Conservation (phyloP, 805 yeast species). For the Kluyveromyces lactis region DNA sequence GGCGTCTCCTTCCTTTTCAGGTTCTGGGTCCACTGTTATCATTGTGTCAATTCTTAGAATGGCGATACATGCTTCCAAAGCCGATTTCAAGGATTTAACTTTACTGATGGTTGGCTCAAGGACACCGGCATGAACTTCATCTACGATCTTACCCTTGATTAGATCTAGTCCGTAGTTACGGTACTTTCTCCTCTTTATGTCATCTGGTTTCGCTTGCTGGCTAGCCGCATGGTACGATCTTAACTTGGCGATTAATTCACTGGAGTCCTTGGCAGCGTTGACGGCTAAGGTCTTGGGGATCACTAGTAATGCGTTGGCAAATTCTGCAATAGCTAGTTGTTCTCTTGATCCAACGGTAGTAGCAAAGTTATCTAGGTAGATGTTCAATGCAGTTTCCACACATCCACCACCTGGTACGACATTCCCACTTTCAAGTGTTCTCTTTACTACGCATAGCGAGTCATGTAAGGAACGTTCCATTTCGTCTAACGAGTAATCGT, state of each 20-base stretch:
- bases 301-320: constrained; percentile 79
- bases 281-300: constrained; percentile 96
- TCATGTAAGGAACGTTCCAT: constrained; percentile 98
- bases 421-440: constrained; percentile 87
- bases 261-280: constrained; percentile 95
- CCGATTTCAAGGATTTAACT: constrained; percentile 86
- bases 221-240: constrained; percentile 95
- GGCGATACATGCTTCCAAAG: constrained; percentile 96
- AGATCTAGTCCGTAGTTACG: constrained; percentile 90
- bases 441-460: constrained; percentile 86
- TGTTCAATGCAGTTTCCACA: constrained; percentile 94
- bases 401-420: constrained; percentile 99
- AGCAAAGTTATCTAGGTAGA: constrained; percentile 92
- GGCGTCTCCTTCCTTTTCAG: constrained; percentile 61
- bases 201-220: constrained; percentile 79
- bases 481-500: constrained; percentile 91
- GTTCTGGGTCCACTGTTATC: constrained; percentile 96
- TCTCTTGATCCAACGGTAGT: constrained; percentile 97
- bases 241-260: constrained; percentile 88
- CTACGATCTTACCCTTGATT: constrained; percentile 83
- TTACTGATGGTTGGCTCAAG: constrained; percentile 93
- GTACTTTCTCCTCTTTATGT: constrained; percentile 74
- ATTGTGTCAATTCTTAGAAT: constrained; percentile 95
- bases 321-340: constrained; percentile 96
- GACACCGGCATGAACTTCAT: constrained; percentile 77